Evolutionary conservation across 805 yeast genomes (phyloP).

Genomic region (Suhomyces kilbournensis): DNA sequence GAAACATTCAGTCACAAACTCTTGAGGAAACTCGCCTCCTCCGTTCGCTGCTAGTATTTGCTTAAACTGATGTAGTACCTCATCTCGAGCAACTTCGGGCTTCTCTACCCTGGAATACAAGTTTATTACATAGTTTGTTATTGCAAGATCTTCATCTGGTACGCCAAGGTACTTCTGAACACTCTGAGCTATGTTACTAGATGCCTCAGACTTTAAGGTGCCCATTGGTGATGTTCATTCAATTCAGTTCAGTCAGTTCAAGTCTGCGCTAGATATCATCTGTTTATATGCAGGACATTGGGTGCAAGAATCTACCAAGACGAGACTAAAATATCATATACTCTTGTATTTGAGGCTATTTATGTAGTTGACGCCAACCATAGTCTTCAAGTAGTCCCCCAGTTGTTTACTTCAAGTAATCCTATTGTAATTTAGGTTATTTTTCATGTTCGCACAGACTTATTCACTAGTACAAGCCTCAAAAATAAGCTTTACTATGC

Average conservation of each 20-base stretch:
- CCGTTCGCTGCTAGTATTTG: constrained; percentile 32
- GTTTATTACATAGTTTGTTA: constrained; percentile 27
- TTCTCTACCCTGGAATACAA: constrained; percentile 17
- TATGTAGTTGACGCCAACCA: no score
- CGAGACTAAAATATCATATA: no score
- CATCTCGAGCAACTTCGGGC: constrained; percentile 1
- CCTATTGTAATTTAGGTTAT: no score
- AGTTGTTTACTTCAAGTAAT: no score
- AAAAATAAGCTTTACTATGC: no score
- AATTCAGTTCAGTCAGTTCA: neutral
- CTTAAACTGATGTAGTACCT: constrained; percentile 7
- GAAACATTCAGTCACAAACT: constrained; percentile 24
- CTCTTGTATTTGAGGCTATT: no score
- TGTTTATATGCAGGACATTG: neutral
- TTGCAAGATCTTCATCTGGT: constrained; percentile 20
- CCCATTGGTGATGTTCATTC: neutral
- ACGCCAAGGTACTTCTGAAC: constrained; percentile 16
- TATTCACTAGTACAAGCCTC: no score
- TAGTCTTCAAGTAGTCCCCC: no score
- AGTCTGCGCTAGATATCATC: neutral
- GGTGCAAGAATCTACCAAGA: neutral
- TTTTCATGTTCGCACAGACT: no score
- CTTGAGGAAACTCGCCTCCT: constrained; percentile 38
- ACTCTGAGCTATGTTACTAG: neutral
- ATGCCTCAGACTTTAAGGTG: neutral